Evolutionary conservation across 306 rosid genomes (phyloP), one percentile per base, ranked within the genome.

Genomic region (Glycine soja): DNA sequence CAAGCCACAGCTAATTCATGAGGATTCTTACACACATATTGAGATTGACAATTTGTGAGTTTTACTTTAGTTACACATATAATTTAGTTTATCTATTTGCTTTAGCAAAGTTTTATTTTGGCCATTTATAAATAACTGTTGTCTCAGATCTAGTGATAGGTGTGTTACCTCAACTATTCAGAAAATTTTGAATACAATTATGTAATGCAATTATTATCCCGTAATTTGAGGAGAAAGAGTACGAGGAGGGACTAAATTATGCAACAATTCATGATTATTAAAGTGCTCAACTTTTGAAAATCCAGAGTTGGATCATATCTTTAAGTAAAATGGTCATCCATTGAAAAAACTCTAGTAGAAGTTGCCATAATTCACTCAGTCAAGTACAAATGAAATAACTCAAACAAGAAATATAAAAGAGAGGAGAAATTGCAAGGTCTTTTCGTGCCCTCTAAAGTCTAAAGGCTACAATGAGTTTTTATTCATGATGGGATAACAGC

Each of bases 391-490:
- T 56, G 80, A 73, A 72, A 38, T 24, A 24, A 24, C 30, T 24
- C 30, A 24, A 24, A 24, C 36, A 59, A 38, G 56, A 15, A 36
- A 48, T 40, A 59, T 12, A 43, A 52, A 54, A 62, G 57, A 42
- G 57, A 74, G 30, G 30, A 24, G 75, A 71, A 72, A 74, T 81
- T 72, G 9, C 63, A 72, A 53, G 78, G 79, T 38, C 76, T 81
- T 77, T 85, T 74, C 71, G 42, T 64, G 46, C 63, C 51, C 43
- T 85, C 72, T 15, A 16, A 74, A 79, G 87, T 70, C 77, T 56
- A 70, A 63, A 54, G 56, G 71, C 68, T 42, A 72, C 67, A 62
- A 32, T 64, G 48, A 54, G 32, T 63, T 46, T 85, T 70, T 6
- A 70, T 56, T 43, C 73, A 14, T 76, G 56, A 79, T 76, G 15